Percentiles rank a stretch among this genome's conserved stretches.
Conservation (phyloP, 208 protist species). For the Wallacemonas sp. region DNA sequence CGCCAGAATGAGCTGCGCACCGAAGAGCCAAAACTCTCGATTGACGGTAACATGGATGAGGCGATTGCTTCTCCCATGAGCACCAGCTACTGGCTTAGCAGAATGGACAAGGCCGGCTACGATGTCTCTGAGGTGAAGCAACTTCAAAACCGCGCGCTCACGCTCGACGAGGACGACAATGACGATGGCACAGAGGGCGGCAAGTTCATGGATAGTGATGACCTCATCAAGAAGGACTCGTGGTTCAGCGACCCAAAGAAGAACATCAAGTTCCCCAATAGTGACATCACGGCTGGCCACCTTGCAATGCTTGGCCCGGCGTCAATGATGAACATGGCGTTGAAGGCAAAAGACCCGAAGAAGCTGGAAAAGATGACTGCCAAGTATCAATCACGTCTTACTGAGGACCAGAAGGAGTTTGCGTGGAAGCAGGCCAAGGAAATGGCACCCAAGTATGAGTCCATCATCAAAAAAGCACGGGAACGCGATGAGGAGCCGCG, state of each 20-base stretch:
- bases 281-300: slow-evolving; percentile 79
- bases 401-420: slow-evolving; percentile 85
- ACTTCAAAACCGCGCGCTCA: slow-evolving; percentile 70
- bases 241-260: slow-evolving; percentile 89
- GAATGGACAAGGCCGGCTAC: slow-evolving; percentile 83
- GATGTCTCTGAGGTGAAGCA: slow-evolving; percentile 80
- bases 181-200: slow-evolving; percentile 46
- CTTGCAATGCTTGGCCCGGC: slow-evolving; percentile 82
- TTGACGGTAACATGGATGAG: slow-evolving; percentile 77
- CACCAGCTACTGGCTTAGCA: slow-evolving; percentile 85
- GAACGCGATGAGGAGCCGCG: slow-evolving; percentile 83
- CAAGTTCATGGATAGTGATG: slow-evolving; percentile 80
- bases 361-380: slow-evolving; percentile 84
- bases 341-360: slow-evolving; percentile 82
- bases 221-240: slow-evolving; percentile 86
- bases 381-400: slow-evolving; percentile 79
- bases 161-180: slow-evolving; percentile 66
- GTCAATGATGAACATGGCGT: slow-evolving; percentile 89
- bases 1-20: slow-evolving; percentile 47
- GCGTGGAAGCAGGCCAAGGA: slow-evolving; percentile 89
- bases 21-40: slow-evolving; percentile 40
- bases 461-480: slow-evolving; percentile 69
- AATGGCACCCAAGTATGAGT: slow-evolving; percentile 86
- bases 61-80: slow-evolving; percentile 85
- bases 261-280: slow-evolving; percentile 80